phyloP scores from a whole-genome alignment of 495 filamentous ascomycete genomes.

The Talaromyces adpressus region DNA sequence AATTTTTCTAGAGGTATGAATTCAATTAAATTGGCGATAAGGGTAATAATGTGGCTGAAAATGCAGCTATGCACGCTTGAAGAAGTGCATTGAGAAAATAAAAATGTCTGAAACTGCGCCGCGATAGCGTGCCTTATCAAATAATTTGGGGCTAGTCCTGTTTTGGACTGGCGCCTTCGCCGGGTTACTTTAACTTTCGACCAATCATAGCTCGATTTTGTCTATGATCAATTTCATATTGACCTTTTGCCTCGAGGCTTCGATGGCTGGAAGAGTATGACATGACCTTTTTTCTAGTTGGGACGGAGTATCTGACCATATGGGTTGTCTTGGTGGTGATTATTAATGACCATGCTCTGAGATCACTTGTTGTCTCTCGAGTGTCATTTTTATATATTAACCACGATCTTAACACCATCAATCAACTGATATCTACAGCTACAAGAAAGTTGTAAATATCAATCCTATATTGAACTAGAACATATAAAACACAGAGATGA shows the following conservation, averaged over 20 bases:
- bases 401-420: not conserved
- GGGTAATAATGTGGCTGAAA: not conserved
- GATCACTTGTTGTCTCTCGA: not conserved
- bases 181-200: not conserved
- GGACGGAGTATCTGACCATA: too few species aligned
- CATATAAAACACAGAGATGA: not conserved
- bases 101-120: not conserved
- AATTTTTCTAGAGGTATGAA: not conserved
- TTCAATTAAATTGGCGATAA: not conserved
- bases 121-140: constrained; percentile 2
- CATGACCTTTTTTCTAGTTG: not conserved
- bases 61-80: not conserved
- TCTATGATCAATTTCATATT: not conserved
- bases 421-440: not conserved
- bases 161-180: not conserved
- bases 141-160: not conserved
- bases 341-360: too few species aligned
- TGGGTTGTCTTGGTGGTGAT: too few species aligned
- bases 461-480: not conserved
- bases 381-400: not conserved
- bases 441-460: not conserved
- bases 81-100: not conserved
- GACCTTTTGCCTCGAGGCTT: not conserved
- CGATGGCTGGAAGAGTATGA: not conserved
- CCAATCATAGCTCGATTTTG: not conserved